These are phyloP conservation scores for Amanita polypyramis DNA, from an alignment of 768 basidiomycete species.

Conservation along the genomic window DNA sequence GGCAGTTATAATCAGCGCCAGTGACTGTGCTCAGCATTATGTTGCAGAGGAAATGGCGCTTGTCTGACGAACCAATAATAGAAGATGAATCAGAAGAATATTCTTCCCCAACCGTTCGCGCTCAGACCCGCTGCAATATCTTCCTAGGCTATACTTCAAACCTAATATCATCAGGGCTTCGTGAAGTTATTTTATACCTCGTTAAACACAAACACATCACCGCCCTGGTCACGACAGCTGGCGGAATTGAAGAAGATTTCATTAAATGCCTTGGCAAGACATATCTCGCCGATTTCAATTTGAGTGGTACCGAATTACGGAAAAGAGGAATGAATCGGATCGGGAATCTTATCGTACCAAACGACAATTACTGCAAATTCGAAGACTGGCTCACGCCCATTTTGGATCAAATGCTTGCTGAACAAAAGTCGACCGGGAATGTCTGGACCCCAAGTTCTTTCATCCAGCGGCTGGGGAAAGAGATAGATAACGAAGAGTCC, in stretches of 20 bases:
- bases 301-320: conserved; percentile 83
- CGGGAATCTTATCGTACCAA: conserved; percentile 92
- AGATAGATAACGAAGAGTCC: conserved; percentile 94
- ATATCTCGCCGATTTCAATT: conserved; percentile 86
- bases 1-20: neutral
- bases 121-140: conserved; percentile 69
- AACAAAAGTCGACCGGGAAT: conserved; percentile 60
- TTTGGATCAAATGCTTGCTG: conserved; percentile 79
- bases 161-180: conserved; percentile 92
- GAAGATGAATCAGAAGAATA: conserved; percentile 66
- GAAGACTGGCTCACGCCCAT: conserved; percentile 99
- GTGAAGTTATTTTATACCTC: conserved; percentile 86
- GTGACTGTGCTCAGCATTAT: neutral
- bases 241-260: conserved; percentile 97
- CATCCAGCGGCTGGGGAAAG: conserved; percentile 88
- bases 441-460: conserved; percentile 94
- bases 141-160: conserved; percentile 99
- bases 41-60: conserved; percentile 72
- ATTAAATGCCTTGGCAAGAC: conserved; percentile 99
- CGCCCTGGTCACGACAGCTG: conserved; percentile 92
- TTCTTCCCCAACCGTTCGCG: conserved; percentile 45
- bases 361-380: conserved; percentile 98
- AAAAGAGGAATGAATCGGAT: conserved; percentile 93
- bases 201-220: conserved; percentile 89
- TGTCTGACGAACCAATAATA: conserved; percentile 72